These are phyloP conservation scores for Micromonas commoda DNA, from an alignment of 139 green algal species.

Conservation along the genomic window DNA sequence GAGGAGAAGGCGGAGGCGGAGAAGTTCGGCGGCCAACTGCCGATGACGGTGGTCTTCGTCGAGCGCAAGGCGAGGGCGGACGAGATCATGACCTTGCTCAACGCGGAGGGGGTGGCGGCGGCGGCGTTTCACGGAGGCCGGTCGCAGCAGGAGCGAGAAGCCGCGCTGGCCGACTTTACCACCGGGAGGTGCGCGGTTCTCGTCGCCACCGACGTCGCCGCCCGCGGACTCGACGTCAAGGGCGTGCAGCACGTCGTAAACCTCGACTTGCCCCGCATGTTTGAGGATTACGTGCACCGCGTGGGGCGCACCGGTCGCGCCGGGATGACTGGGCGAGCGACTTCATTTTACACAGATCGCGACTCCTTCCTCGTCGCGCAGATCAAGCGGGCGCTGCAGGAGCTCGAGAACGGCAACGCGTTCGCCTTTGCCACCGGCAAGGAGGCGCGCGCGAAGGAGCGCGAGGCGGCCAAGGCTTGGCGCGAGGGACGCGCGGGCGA, in stretches of 20 bases:
- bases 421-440: slow-evolving; percentile 76
- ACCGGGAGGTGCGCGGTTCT: slow-evolving; percentile 42
- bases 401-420: slow-evolving; percentile 69
- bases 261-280: slow-evolving; percentile 63
- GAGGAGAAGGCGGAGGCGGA: slow-evolving; percentile 45
- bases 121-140: slow-evolving; percentile 70
- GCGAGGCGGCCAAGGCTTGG: slow-evolving; percentile 52
- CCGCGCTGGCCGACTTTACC: slow-evolving; percentile 63
- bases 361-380: slow-evolving; percentile 61
- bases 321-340: slow-evolving; percentile 60
- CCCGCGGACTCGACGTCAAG: slow-evolving; percentile 49
- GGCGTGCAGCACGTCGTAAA: slow-evolving; percentile 72
- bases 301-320: slow-evolving; percentile 76
- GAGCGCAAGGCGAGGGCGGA: slow-evolving; percentile 72
- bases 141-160: slow-evolving; percentile 63
- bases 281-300: slow-evolving; percentile 83
- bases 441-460: slow-evolving; percentile 60
- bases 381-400: slow-evolving; percentile 56
- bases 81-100: slow-evolving; percentile 64
- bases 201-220: slow-evolving; percentile 58
- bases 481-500: background rate
- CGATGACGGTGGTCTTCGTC: slow-evolving; percentile 81
- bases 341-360: slow-evolving; percentile 69
- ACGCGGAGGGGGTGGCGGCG: slow-evolving; percentile 53
- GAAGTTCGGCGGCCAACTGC: slow-evolving; percentile 43